These are phyloP conservation scores for Zygosaccharomyces bailii DNA, from an alignment of 805 yeast genomes.

Conservation along the genomic window DNA sequence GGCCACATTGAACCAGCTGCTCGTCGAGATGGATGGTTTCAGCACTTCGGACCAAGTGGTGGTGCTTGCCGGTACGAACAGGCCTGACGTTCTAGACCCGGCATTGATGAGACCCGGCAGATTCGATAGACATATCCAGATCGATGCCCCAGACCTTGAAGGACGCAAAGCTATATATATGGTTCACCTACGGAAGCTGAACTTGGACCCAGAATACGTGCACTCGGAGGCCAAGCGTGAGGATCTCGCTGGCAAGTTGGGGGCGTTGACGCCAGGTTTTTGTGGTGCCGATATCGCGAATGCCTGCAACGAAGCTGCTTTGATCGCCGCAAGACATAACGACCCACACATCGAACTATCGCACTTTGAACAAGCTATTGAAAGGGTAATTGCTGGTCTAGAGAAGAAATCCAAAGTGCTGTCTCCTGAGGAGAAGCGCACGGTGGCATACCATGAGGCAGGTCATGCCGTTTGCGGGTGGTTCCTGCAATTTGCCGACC, in stretches of 20 bases:
- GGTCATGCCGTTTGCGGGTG: constrained; percentile 97
- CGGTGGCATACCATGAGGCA: constrained; percentile 94
- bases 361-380: constrained; percentile 91
- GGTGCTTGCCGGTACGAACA: constrained; percentile 90
- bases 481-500: constrained; percentile 85
- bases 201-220: constrained; percentile 33
- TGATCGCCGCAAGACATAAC: constrained; percentile 81
- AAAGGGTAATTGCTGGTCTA: constrained; percentile 91
- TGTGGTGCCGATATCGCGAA: constrained; percentile 96
- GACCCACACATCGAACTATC: constrained; percentile 56
- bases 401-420: constrained; percentile 80
- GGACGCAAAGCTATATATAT: constrained; percentile 84
- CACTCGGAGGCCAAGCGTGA: constrained; percentile 48
- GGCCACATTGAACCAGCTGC: constrained; percentile 83
- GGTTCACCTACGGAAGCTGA: constrained; percentile 62
- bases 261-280: constrained; percentile 92
- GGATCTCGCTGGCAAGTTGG: constrained; percentile 73
- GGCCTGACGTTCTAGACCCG: constrained; percentile 85
- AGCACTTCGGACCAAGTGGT: constrained; percentile 85
- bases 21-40: constrained; percentile 96
- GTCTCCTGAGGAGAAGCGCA: constrained; percentile 73
- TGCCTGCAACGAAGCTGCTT: constrained; percentile 91
- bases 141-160: constrained; percentile 83
- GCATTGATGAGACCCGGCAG: constrained; percentile 93
- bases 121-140: constrained; percentile 83